Percentiles rank a stretch among this genome's conserved stretches.
Conservation (phyloP, 2,329 filamentous ascomycete genomes). For the Dryadomyces quercus-mongolicae region DNA sequence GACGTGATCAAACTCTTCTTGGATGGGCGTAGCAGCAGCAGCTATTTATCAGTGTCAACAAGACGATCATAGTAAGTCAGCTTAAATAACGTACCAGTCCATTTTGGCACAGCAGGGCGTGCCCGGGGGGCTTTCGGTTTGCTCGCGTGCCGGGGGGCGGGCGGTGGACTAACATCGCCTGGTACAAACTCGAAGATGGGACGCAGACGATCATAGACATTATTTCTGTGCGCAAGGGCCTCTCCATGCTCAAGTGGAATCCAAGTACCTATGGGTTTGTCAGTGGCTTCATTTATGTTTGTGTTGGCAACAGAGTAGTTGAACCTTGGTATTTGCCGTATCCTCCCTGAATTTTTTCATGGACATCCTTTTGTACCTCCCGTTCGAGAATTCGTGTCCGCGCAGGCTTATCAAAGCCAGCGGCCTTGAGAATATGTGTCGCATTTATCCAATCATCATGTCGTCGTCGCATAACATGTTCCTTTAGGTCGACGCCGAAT, state of each 20-base stretch:
- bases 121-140: slow-evolving; percentile 66
- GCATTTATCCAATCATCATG: slow-evolving; percentile 98
- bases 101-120: slow-evolving; percentile 52
- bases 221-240: slow-evolving; percentile 74
- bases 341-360: slow-evolving; percentile 96
- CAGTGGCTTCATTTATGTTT: neutral
- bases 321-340: slow-evolving; percentile 96
- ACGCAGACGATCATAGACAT: slow-evolving; percentile 67
- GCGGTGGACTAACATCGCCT: slow-evolving; percentile 78
- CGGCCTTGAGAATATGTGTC: slow-evolving; percentile 96
- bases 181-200: slow-evolving; percentile 84
- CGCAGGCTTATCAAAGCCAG: slow-evolving; percentile 93
- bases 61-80: neutral
- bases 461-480: slow-evolving; percentile 91
- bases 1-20: slow-evolving; percentile 54
- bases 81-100: slow-evolving; percentile 25
- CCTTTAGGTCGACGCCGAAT: slow-evolving; percentile 62
- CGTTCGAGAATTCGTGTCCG: slow-evolving; percentile 89
- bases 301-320: neutral
- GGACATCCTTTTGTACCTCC: slow-evolving; percentile 90
- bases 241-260: slow-evolving; percentile 78
- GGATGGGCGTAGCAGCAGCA: slow-evolving; percentile 22
- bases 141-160: slow-evolving; percentile 83
- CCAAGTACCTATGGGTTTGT: slow-evolving; percentile 62
- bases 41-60: neutral